Evolutionary conservation across 1,284 basidiomycete species (phyloP), one percentile per base, ranked within the genome.

Genomic region (Malassezia vespertilionis): DNA sequence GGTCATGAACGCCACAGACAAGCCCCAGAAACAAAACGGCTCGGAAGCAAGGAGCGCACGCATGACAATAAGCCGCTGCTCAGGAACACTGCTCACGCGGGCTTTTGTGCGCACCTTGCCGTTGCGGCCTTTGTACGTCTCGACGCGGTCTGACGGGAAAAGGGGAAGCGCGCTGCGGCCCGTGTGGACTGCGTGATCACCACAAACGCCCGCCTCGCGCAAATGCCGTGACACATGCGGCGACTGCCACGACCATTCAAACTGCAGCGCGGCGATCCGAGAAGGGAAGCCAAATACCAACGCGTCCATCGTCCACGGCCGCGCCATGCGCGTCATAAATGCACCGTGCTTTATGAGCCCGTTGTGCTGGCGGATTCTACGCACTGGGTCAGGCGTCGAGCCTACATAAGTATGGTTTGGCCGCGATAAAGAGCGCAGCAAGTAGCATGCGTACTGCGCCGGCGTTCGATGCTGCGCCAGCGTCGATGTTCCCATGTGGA

Each of bases 241-340:
- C 49, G 87, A 81, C 64, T 88, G 85, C 86, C 86, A 90, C 14
- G 86, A 86, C 85, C 86, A 89, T 73, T 90, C 86, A 62, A 88
- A 89, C 72, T 87, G 54, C 3, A 89, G 75, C 0, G 87, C 86
- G 0, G 84, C 79, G 18, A 88, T 75, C 66, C 82, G 83, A 47
- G 83, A 86, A 0, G 86, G 84, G 65, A 91, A 90, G 5, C 86
- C 86, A 63, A 84, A 78, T 0, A 90, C 84, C 42, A 89, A 81
- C 78, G 86, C 80, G 51, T 86, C 82, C 83, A 88, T 88, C 33
- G 82, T 79, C 86, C 86, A 91, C 17, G 87, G 87, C 24, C 86
- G 72, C 22, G 79, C 77, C 4, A 74, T 71, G 24, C 75, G 75
- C 0, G 87, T 91, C 67, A 81, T 83, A 72, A 75, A 76, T 1